phyloP scores from a whole-genome alignment of 192 early-diverging fungal species.

The Mortierella hygrophila region DNA sequence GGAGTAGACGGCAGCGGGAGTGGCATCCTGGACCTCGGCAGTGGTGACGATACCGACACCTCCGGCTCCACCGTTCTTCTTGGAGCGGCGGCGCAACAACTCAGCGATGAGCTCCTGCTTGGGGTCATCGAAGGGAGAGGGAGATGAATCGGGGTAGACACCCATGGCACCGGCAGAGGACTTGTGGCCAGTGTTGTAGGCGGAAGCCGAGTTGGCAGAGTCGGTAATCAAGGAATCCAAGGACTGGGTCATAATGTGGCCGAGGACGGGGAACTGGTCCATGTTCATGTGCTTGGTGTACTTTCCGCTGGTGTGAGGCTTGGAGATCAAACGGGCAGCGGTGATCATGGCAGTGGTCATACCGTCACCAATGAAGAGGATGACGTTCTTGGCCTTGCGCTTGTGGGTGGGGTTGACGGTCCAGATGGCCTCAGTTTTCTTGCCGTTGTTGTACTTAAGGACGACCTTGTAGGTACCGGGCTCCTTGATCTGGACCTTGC shows the following conservation, averaged over 20 bases:
- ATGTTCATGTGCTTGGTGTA: slow-evolving; percentile 57
- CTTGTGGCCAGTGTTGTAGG: slow-evolving; percentile 76
- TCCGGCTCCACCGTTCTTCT: slow-evolving; percentile 60
- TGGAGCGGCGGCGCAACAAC: slow-evolving; percentile 68
- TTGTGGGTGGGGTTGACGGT: slow-evolving; percentile 58
- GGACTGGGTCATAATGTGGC: slow-evolving; percentile 71
- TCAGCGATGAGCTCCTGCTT: slow-evolving; percentile 72
- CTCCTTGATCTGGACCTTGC: slow-evolving; percentile 53
- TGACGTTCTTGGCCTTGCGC: slow-evolving; percentile 73
- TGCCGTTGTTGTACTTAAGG: slow-evolving; percentile 61
- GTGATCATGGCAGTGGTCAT: slow-evolving; percentile 71
- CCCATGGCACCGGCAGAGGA: slow-evolving; percentile 65
- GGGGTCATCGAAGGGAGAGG: slow-evolving; percentile 70
- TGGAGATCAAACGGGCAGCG: slow-evolving; percentile 71
- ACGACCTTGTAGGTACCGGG: slow-evolving; percentile 65
- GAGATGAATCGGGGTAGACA: slow-evolving; percentile 74
- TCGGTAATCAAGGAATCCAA: slow-evolving; percentile 75
- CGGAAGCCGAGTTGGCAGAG: slow-evolving; percentile 77
- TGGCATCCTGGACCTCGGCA: slow-evolving; percentile 72
- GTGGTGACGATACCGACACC: slow-evolving; percentile 78
- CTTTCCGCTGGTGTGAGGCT: slow-evolving; percentile 70
- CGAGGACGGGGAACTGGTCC: slow-evolving; percentile 65
- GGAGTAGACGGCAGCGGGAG: slow-evolving; percentile 71
- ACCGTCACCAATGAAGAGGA: slow-evolving; percentile 76
- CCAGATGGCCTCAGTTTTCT: slow-evolving; percentile 62